Base-by-base conservation (phyloP, 2,329 filamentous ascomycete genomes). In the Hortaea sp. region DNA sequence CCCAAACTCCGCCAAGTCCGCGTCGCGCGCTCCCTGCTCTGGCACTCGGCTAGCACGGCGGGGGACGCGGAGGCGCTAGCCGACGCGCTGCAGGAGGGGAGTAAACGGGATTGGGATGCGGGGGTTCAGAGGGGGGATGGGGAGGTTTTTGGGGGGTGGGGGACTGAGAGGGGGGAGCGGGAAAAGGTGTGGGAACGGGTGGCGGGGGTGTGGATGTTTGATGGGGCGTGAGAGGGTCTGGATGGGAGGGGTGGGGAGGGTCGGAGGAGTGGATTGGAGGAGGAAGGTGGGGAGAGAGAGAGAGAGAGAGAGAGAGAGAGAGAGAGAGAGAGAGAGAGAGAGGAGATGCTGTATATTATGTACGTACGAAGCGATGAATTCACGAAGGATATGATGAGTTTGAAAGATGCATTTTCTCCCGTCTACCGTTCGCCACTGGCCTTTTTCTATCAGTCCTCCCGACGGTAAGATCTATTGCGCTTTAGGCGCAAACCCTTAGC, bases 11-110 rank as follows among this genome's bases (percentile, higher is more conserved):
- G 67, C 11, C 59, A 56, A n/a, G 49, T 72, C 34, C 52, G 55
- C 30, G 63, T 69, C 6, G 64, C 64, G 5, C 57, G 57, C 50
- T 66, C 61, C 39, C 53, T 68, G 34, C 63, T 63, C n/a, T 72
- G 69, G 69, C 51, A 58, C 35, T 49, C 48, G 3, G 57, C 55
- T 38, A 53, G 59, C 3, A 64, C 63, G 2, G 58, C 58, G 4
- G 57, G 55, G 2, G 64, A 68, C 43, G 47, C 65, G 5, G 65
- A 66, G 11, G 67, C 68, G 4, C 43, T 73, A 45, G 60, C 63
- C 40, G 60, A 64, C 43, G 50, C 64, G 37, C 45, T 71, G 39
- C 47, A 57, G 20, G 66, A 68, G 30, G 46, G 65, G 42, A 65
- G 66, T 30, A 53, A 52, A 44, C 61, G 65, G 57, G 69, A 64